Evolutionary conservation across 257 asterid genomes (phyloP), one percentile per base, ranked within the genome.

Genomic region (Capsicum pubescens): DNA sequence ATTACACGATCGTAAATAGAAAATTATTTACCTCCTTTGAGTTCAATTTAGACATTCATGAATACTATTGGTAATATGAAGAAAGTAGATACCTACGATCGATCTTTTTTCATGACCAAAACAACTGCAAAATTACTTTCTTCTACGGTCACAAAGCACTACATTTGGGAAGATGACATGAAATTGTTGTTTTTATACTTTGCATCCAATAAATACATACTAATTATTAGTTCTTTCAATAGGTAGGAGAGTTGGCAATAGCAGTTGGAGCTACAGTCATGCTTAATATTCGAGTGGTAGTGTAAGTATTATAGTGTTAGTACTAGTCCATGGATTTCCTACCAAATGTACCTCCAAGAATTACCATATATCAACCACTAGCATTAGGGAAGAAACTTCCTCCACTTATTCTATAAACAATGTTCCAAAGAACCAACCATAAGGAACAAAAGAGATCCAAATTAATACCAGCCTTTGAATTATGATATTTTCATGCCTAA

Each of bases 241-340:
- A 67, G 35, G 15, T 35, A 3, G 91, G 89, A 55, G 89, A 89
- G 79, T 78, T 95, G 85, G 98, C 95, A 2, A 90, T 95, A 52
- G 99, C 97, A 0, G 94, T 94, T 52, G 98, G 99, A 84, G 98
- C 97, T 17, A 94, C 98, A 1, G 97, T 94, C 9, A 86, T 94
- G 94, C 97, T 95, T 36, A 92, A 95, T 59, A 93, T 95, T 39
- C 98, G 94, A 36, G 95, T 95, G 11, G 99, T 98, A 0, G 99
- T 98, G 98, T 94, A 78, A 89, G 94, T 84, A 26, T 26, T 26
- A 26, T 26, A 26, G 1, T 26, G 26, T 26, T 26, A 26, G 26
- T 26, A 26, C 26, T 26, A 26, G 26, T 26, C 26, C 26, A 26
- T 26, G 26, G 26, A 26, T 26, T 26, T 26, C 26, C 26, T 26